Conservation (phyloP, 2,329 filamentous ascomycete genomes). For the Penicillium sclerotigenum region DNA sequence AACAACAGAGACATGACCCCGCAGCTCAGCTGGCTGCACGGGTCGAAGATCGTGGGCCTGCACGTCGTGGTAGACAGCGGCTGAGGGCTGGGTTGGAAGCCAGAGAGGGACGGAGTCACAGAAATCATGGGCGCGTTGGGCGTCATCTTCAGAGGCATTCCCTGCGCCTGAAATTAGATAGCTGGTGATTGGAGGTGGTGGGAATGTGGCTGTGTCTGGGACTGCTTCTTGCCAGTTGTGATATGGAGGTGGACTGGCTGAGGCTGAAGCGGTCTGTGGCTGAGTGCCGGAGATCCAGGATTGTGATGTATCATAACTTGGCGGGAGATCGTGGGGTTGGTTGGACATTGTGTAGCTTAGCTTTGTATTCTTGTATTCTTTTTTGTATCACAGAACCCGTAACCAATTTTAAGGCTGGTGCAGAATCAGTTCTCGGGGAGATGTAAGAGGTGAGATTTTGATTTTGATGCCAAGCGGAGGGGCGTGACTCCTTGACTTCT, state of each 20-base stretch:
- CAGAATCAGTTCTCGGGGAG: background rate
- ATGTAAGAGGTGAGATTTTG: background rate
- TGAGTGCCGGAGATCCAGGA: background rate
- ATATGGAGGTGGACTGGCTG: constrained; percentile 51
- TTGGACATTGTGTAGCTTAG: background rate
- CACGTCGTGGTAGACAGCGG: constrained; percentile 43
- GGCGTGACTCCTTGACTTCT: background rate
- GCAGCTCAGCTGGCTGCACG: constrained; percentile 42
- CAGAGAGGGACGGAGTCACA: constrained; percentile 52
- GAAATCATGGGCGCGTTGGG: constrained; percentile 56
- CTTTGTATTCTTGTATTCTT: too few relatives aligned
- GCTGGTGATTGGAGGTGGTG: constrained; percentile 56
- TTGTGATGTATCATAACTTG: constrained; percentile 8
- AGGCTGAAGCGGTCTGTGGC: background rate
- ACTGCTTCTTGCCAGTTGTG: constrained; percentile 60
- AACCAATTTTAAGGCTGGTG: background rate
- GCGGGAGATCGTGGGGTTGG: constrained; percentile 4
- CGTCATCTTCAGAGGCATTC: constrained; percentile 55
- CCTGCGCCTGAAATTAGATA: constrained; percentile 55
- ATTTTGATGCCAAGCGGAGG: background rate
- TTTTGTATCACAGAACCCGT: background rate
- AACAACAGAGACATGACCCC: constrained; percentile 37
- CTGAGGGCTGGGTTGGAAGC: constrained; percentile 45
- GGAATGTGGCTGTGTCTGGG: constrained; percentile 58
- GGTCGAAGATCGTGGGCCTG: constrained; percentile 47